phyloP scores from a whole-genome alignment of 2,329 filamentous ascomycete genomes.

The Amylocarpus encephaloides region DNA sequence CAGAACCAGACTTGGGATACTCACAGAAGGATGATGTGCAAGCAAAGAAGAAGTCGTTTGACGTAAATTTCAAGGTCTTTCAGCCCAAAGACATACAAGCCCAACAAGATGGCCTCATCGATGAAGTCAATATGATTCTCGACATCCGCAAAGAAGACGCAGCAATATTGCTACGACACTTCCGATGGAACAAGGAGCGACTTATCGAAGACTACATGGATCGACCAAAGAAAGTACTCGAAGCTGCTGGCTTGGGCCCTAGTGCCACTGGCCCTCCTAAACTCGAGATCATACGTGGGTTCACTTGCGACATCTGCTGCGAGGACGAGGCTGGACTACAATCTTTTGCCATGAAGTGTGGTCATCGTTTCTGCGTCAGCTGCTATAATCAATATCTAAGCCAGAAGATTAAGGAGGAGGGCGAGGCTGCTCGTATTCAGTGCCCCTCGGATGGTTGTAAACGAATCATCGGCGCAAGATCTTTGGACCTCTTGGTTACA shows the following conservation, averaged over 20 bases:
- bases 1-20: constrained; percentile 42
- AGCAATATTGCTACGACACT: constrained; percentile 82
- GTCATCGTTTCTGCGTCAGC: constrained; percentile 84
- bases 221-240: constrained; percentile 67
- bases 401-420: constrained; percentile 93
- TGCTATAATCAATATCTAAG: constrained; percentile 88
- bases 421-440: constrained; percentile 89
- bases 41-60: constrained; percentile 68
- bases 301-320: constrained; percentile 92
- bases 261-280: constrained; percentile 56
- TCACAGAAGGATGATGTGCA: constrained; percentile 59
- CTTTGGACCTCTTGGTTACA: constrained; percentile 69
- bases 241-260: constrained; percentile 74
- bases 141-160: constrained; percentile 83
- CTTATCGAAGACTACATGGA: constrained; percentile 98
- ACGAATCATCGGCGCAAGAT: constrained; percentile 84
- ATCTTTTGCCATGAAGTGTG: constrained; percentile 92
- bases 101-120: constrained; percentile 79
- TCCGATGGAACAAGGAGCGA: constrained; percentile 93
- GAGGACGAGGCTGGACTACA: constrained; percentile 73
- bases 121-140: constrained; percentile 86
- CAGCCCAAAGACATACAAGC: constrained; percentile 73
- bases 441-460: constrained; percentile 85
- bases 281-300: constrained; percentile 66
- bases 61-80: constrained; percentile 79